Percentiles rank a stretch among this genome's conserved stretches.
These are phyloP conservation scores for Suhomyces ambrosiae DNA, from an alignment of 1,139 yeast genomes.

Conservation along the genomic window DNA sequence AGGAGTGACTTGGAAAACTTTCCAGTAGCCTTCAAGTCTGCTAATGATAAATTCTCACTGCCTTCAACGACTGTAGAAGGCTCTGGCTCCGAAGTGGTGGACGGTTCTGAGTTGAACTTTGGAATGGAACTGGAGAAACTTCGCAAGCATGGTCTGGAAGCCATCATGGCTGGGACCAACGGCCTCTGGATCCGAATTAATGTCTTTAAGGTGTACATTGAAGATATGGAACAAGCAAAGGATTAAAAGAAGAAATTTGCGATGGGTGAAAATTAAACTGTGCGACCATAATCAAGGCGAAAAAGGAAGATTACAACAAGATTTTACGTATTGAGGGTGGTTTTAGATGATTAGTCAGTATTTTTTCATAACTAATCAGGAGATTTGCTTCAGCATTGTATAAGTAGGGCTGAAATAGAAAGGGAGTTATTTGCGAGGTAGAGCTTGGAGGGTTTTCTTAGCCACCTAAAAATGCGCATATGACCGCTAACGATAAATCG, in stretches of 20 bases:
- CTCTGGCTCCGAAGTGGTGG: not conserved
- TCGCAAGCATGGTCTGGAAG: not conserved
- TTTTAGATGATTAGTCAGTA: not conserved
- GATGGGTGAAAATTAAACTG: not conserved
- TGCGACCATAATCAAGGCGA: not conserved
- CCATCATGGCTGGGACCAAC: not conserved
- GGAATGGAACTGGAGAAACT: not conserved
- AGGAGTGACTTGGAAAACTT: constrained; percentile 15
- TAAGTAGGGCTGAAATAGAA: no score
- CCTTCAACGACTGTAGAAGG: constrained; percentile 1
- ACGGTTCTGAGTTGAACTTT: not conserved
- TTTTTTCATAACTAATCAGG: no score
- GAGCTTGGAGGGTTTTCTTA: no score
- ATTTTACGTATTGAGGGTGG: not conserved
- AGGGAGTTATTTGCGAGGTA: no score
- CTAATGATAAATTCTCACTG: constrained; percentile 6
- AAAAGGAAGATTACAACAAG: no score
- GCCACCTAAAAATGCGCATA: no score
- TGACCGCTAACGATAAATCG: no score
- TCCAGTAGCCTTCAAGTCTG: constrained; percentile 12
- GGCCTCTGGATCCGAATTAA: constrained; percentile 5
- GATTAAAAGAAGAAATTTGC: not conserved
- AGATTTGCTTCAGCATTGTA: no score
- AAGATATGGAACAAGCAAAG: no score
- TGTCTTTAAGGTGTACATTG: constrained; percentile 4